A percentile compares a stretch with the other conserved stretches of the same genome.
These are phyloP conservation scores for Boletus rubescentipes DNA, from an alignment of 768 basidiomycete species.

Conservation along the genomic window DNA sequence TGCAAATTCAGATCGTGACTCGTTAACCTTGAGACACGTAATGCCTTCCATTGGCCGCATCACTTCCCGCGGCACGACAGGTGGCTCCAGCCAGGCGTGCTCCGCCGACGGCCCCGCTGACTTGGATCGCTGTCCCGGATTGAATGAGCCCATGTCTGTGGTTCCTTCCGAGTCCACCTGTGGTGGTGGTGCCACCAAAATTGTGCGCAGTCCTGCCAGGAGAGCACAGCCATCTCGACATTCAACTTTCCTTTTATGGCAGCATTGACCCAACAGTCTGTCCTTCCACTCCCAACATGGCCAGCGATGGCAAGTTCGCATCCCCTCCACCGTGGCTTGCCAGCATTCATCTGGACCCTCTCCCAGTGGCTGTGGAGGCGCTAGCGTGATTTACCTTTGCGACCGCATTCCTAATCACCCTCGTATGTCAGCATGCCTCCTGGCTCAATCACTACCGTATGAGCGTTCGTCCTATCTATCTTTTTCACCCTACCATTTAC, in stretches of 20 bases:
- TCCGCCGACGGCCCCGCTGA: constrained; percentile 34
- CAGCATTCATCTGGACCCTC: constrained; percentile 5
- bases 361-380: constrained; percentile 21
- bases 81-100: constrained; percentile 6
- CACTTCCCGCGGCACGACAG: constrained; percentile 33
- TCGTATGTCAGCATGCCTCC: not conserved
- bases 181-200: not conserved
- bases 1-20: constrained; percentile 33
- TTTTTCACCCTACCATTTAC: constrained; percentile 4
- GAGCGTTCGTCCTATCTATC: not conserved
- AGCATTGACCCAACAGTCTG: constrained; percentile 21
- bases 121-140: constrained; percentile 14
- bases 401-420: constrained; percentile 2
- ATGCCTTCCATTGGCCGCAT: constrained; percentile 25
- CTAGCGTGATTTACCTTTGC: constrained; percentile 25
- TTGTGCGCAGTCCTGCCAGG: constrained; percentile 8
- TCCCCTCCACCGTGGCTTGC: not conserved
- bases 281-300: constrained; percentile 11
- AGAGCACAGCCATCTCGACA: constrained; percentile 5
- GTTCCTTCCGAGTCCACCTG: constrained; percentile 15
- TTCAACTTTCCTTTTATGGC: constrained; percentile 31
- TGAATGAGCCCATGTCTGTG: constrained; percentile 1
- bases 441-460: not conserved
- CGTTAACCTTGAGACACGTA: constrained; percentile 32
- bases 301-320: not conserved